Base-by-base conservation (phyloP, 805 yeast species). In the Candida gorgasii region DNA sequence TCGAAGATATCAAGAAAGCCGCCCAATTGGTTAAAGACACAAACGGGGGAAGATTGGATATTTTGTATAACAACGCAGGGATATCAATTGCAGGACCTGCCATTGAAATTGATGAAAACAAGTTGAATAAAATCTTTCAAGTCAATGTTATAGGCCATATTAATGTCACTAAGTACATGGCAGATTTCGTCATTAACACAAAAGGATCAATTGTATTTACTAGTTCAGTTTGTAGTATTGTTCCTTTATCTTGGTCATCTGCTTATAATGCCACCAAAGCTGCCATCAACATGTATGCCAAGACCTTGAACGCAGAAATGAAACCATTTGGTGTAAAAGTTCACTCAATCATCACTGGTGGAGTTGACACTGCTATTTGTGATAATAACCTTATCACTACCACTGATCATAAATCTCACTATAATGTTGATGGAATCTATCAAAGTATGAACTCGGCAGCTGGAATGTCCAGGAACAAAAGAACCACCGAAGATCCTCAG, bases 11-110 rank as follows among this genome's bases (percentile, higher is more conserved):
- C 40, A 50, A 23, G 28, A 43, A 13, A 59, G 62, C 12, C 54
- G 56, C 26, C 4, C 49, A 52, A 5, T 23, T 52, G 0, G 50
- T 67, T 11, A 54, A 51, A 17, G 39, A 46, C 4, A 52, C 59
- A 18, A 61, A 63, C 20, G 64, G 58, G 8, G 73, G 70, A 1
- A 45, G 43, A 19, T 48, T 73, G 26, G 66, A 70, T 41, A 49
- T 69, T 5, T 54, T 73, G 22, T 72, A 63, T 54, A 65, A 71
- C 47, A 72, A 72, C 46, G 76, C 75, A 8, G 76, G 76, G 1
- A 53, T 61, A 33, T 47, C 51, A 27, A 28, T 49, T 19, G 49
- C 46, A 11, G 41, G 54, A 3, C 50, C 73, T 0, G 59, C 67
- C 8, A 48, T 59, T n/a, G 75, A 69, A 34, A 45, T 55, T 3